Evolutionary conservation across 305 asterid species (phyloP), one percentile per base, ranked within the genome.

Genomic region (Ilex paraguariensis): DNA sequence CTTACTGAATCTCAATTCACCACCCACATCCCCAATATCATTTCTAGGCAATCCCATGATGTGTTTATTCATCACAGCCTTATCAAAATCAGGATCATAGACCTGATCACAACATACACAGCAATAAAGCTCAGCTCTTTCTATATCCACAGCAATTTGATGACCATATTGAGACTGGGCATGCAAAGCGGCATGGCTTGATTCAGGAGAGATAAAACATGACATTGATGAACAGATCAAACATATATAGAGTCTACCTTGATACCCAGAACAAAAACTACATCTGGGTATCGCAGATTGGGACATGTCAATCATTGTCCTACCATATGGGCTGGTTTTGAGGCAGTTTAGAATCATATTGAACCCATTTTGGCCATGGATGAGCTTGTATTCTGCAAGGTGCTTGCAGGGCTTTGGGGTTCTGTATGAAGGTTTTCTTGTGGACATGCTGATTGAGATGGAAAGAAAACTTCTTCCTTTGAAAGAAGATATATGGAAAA

Each of bases 21-120:
- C 57, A 56, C 39, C 78, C 54, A 63, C 61, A 54, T 31, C 55
- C 73, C 73, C 83, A 67, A 77, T 70, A 31, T 70, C 72, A 50
- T 13, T 68, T 69, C 78, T 65, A 32, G 72, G 16, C 58, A 87
- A 75, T 46, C 74, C 79, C 77, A 56, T 62, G 59, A 78, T 3
- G 6, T 75, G 77, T 51, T 77, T 77, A 53, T 71, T 32, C 73
- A 79, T 66, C 33, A 87, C 81, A 64, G 64, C 68, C 45, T 70
- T 73, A 55, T 87, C 95, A 57, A 85, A 87, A 45, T 85, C 93
- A 36, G 79, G 84, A 78, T 85, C 93, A 75, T 87, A 87, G 61
- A 83, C 90, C 68, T 83, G 90, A 81, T 87, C 95, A 70, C 82
- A 68, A 61, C 93, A 85, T 59, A 75, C 74, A 66, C 48, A 67